Conservation (phyloP, 352 stramenopile species). For the Phytophthora parvispora region DNA sequence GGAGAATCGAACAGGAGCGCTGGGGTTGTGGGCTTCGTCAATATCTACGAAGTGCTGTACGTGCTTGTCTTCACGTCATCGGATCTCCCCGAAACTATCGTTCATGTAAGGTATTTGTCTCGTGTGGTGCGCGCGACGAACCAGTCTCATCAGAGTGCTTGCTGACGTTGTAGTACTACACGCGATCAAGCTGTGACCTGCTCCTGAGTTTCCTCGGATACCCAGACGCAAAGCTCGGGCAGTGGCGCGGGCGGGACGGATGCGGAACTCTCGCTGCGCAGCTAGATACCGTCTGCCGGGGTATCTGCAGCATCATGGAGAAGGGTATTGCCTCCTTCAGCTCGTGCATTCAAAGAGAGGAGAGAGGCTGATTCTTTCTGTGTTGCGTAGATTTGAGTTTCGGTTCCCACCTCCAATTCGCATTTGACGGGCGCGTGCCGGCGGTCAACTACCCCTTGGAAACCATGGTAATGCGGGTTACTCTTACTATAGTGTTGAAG, state of each 20-base stretch:
- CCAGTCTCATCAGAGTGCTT: neutral
- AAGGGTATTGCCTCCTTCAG: slow-evolving; percentile 18
- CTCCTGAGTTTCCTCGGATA: slow-evolving; percentile 66
- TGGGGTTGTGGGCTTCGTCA: slow-evolving; percentile 52
- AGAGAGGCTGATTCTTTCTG: slow-evolving; percentile 3
- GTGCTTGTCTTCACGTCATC: slow-evolving; percentile 49
- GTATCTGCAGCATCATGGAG: slow-evolving; percentile 33
- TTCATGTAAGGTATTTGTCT: slow-evolving; percentile 21
- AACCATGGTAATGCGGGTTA: slow-evolving; percentile 34
- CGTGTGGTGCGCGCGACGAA: neutral
- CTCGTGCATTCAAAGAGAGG: neutral
- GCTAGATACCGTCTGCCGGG: slow-evolving; percentile 36
- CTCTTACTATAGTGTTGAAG: neutral
- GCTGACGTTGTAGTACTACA: slow-evolving; percentile 54
- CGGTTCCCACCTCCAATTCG: slow-evolving; percentile 57
- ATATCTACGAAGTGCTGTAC: slow-evolving; percentile 67
- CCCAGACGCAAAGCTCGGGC: slow-evolving; percentile 46
- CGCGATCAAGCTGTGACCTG: slow-evolving; percentile 58
- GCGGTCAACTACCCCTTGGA: slow-evolving; percentile 57
- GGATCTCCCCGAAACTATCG: slow-evolving; percentile 11
- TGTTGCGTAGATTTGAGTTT: slow-evolving; percentile 45
- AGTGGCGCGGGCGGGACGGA: slow-evolving; percentile 22
- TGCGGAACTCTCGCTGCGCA: slow-evolving; percentile 22
- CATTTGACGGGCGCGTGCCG: slow-evolving; percentile 52
- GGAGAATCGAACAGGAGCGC: neutral